Base-by-base conservation (phyloP, 345 rosid species). In the Aquilaria malaccensis region DNA sequence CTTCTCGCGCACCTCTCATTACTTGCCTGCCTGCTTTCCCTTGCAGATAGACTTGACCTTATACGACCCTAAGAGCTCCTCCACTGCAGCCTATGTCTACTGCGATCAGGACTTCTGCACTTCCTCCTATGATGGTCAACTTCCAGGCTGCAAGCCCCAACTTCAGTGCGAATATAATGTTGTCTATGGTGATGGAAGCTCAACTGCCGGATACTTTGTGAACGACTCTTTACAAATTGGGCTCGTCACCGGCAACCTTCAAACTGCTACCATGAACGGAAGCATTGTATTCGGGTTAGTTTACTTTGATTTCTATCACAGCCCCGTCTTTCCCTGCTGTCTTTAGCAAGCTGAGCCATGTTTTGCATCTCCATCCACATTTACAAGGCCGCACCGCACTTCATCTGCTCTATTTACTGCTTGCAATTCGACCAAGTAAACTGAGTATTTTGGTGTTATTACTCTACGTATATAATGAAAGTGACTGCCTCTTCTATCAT, bases 131-230 rank as follows among this genome's bases (percentile, higher is more conserved):
- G 56, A 64, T 55, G 76, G 74, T 43, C 61, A 60, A 51, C 62
- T 77, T 10, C 81, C 77, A 13, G 90, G 86, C 33, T 92, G 96
- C 68, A 69, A 75, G 56, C 60, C 83, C 4, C 47, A 56, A 11
- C 9, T 67, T 29, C 75, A 73, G 31, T 92, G 98, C 60, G 74
- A 67, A 58, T 92, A 89, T 66, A 79, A 64, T 64, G 77, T 88
- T 32, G 71, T 72, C 45, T 92, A 92, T 68, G 96, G 95, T 41
- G 96, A 92, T 46, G 88, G 91, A 70, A 89, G 95, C 75, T 64
- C 90, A 52, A 92, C 91, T 56, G 54, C 80, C 50, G 95, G 96
- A 32, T 75, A 55, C 73, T 89, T 78, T 66, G 78, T 92, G n/a
- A 83, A 67, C 59, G 96, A 92, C 64, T 43, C n/a, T 41, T 50